Base-by-base conservation (phyloP, 1,139 yeast genomes). In the Kodamaea suecica region DNA sequence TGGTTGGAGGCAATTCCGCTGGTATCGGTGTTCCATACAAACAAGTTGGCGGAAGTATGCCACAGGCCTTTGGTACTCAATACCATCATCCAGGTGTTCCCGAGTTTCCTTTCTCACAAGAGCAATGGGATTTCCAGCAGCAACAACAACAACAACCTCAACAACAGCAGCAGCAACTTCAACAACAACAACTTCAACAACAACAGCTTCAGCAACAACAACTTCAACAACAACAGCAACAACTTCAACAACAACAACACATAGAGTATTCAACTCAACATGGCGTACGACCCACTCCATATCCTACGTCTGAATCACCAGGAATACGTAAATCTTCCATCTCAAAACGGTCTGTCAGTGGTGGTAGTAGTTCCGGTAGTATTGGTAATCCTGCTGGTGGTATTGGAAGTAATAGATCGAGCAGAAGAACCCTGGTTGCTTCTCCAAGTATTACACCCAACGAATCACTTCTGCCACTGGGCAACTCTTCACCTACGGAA, bases 221-320 rank as follows among this genome's bases (percentile, higher is more conserved):
- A 23, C 24, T 32, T 34, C 34, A 37, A 5, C 32, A 26, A 25
- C 38, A 29, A 16, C 42, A 30, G 25, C 41, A 34, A n/a, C 32
- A 29, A 19, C 27, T 15, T 3, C 36, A 29, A 14, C 35, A 24
- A 9, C 24, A 15, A 3, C 36, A 27, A n/a, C 11, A 16, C 15
- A 26, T 17, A 9, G 33, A 27, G 13, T 28, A 36, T 23, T 14
- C 29, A 11, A 25, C 23, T 16, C 30, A 23, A 12, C 17, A 23
- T 11, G 24, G 23, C 7, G 36, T 36, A 26, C 39, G 39, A 36
- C 36, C 30, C 27, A 35, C 30, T 10, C 39, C 36, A 9, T 36
- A 36, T 19, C 35, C 39, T 5, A 30, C 33, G 17, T 33, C 36
- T 4, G 39, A 31, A 27, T 20, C 29, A 23, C 35, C 35, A 5